phyloP scores from a whole-genome alignment of 148 eudicot genomes.

The Diospyros lotus region DNA sequence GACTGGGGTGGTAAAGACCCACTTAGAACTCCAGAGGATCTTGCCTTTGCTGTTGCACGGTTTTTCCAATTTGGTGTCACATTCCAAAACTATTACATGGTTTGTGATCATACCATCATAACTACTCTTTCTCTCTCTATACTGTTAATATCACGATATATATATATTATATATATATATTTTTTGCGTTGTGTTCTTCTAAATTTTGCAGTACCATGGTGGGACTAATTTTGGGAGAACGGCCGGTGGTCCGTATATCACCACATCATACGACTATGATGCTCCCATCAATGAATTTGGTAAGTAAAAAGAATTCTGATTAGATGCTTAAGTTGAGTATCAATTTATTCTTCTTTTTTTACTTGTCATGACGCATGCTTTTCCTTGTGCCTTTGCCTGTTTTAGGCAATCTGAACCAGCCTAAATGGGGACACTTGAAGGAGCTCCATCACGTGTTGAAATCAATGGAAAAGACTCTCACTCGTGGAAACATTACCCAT shows the following conservation, averaged over 20 bases:
- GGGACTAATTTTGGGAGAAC: slow-evolving; percentile 74
- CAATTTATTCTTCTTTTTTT: too few relatives aligned
- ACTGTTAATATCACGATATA: too few relatives aligned
- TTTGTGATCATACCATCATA: background rate
- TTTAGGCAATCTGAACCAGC: slow-evolving; percentile 35
- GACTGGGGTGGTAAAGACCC: slow-evolving; percentile 69
- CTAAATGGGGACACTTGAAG: slow-evolving; percentile 15
- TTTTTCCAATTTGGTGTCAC: slow-evolving; percentile 71
- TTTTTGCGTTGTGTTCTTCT: background rate
- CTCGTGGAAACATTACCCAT: slow-evolving; percentile 35
- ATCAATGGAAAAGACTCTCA: slow-evolving; percentile 45
- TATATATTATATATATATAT: too few relatives aligned
- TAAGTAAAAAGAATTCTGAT: background rate
- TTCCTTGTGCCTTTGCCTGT: background rate
- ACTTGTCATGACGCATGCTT: too few relatives aligned
- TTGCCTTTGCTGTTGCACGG: slow-evolving; percentile 68
- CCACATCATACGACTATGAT: slow-evolving; percentile 56
- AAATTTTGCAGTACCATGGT: slow-evolving; percentile 54
- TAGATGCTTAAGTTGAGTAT: background rate
- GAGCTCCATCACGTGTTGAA: slow-evolving; percentile 43
- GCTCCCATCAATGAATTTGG: slow-evolving; percentile 78
- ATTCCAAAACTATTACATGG: slow-evolving; percentile 61
- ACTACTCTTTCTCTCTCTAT: background rate
- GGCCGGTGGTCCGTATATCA: slow-evolving; percentile 70
- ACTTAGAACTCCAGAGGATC: slow-evolving; percentile 68